Conservation (phyloP, 2,329 filamentous ascomycete genomes). For the Penicillium sp. region DNA sequence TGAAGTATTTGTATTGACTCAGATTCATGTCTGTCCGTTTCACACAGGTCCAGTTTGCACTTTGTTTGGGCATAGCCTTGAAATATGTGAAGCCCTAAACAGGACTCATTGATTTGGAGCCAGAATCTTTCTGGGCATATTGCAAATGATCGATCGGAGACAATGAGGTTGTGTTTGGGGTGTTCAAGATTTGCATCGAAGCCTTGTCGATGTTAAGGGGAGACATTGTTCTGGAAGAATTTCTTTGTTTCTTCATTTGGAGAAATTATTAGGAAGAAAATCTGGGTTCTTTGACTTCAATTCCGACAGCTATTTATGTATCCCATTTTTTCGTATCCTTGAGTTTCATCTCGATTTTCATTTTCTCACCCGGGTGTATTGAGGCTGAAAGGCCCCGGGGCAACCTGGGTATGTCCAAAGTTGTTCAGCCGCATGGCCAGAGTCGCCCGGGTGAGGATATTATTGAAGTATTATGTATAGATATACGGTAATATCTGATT, state of each 20-base stretch:
- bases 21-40: conserved; percentile 31
- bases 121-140: neutral
- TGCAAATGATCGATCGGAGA: neutral
- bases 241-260: neutral
- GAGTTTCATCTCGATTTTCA: neutral
- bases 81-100: conserved; percentile 36
- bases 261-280: neutral
- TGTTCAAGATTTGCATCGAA: neutral
- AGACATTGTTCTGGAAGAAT: neutral
- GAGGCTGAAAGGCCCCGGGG: neutral
- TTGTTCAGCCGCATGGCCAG: neutral
- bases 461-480: neutral
- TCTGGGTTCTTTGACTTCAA: neutral
- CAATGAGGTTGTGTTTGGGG: neutral
- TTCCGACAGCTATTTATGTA: neutral
- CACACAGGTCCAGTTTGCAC: conserved; percentile 31
- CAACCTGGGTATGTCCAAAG: too few relatives aligned
- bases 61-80: conserved; percentile 30
- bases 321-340: neutral
- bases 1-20: conserved; percentile 30
- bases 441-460: neutral
- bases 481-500: neutral
- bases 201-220: neutral
- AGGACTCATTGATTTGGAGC: conserved; percentile 5
- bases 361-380: neutral